These are phyloP conservation scores for Dryas alaskensis DNA, from an alignment of 306 rosid species.

Conservation along the genomic window DNA sequence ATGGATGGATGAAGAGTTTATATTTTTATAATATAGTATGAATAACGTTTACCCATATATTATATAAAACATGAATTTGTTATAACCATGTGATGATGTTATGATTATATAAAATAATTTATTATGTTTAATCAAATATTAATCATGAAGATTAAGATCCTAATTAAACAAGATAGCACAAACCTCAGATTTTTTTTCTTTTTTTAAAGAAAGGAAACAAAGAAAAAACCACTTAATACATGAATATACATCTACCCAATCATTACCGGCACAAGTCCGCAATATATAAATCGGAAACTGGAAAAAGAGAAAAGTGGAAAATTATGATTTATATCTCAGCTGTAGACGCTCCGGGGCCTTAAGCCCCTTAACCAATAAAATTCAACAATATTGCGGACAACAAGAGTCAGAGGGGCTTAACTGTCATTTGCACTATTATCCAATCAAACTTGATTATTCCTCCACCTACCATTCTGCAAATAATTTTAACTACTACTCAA, in stretches of 20 bases:
- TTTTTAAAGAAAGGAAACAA: too few species aligned
- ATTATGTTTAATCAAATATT: too few species aligned
- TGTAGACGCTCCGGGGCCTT: background rate
- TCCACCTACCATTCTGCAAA: background rate
- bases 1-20: too few species aligned
- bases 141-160: too few species aligned
- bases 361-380: constrained; percentile 8
- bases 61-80: too few species aligned
- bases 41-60: too few species aligned
- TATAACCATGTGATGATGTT: too few species aligned
- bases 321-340: background rate
- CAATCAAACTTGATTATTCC: constrained; percentile 7
- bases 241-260: background rate
- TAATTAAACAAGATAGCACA: too few species aligned
- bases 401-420: constrained; percentile 17
- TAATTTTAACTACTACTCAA: background rate
- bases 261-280: background rate
- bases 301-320: background rate
- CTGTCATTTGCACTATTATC: background rate
- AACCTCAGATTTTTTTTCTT: too few species aligned
- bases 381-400: background rate
- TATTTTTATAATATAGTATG: too few species aligned
- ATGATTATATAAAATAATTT: too few species aligned
- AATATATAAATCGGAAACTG: background rate
- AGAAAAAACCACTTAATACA: too few species aligned